Evolutionary conservation across 2,329 filamentous ascomycete species (phyloP).

Genomic region (Curvularia lunata): DNA sequence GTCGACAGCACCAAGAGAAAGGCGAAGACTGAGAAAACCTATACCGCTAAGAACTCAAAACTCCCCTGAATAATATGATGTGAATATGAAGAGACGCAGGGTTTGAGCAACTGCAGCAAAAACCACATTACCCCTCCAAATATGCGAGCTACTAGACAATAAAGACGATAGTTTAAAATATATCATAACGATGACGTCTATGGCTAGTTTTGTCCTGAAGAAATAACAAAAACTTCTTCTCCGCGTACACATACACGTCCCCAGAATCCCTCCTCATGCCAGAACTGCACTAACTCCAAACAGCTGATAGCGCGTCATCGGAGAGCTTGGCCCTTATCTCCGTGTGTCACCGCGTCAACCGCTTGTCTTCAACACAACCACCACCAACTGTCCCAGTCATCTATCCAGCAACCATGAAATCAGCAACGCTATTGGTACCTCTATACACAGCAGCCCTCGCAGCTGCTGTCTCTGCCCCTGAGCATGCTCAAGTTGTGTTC

Average conservation of each 20-base stretch:
- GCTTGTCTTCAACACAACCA: conserved; percentile 18
- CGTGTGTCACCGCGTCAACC: conserved; percentile 15
- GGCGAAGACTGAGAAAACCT: background rate
- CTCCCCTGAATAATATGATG: background rate
- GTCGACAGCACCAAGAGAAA: background rate
- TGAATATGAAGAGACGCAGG: background rate
- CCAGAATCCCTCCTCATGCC: background rate
- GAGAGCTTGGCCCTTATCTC: conserved; percentile 15
- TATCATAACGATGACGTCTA: background rate
- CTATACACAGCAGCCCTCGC: conserved; percentile 40
- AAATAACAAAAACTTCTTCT: background rate
- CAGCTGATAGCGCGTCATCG: background rate
- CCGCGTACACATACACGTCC: background rate
- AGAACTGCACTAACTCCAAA: conserved; percentile 10
- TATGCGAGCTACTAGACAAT: too few species aligned
- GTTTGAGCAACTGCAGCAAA: background rate
- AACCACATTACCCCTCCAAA: background rate
- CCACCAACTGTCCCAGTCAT: background rate
- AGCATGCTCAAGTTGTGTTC: conserved; percentile 37
- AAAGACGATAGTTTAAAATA: background rate
- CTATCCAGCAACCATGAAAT: conserved; percentile 39
- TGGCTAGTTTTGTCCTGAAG: background rate
- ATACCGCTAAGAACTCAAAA: background rate
- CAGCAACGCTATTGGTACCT: conserved; percentile 42
- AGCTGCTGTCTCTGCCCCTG: conserved; percentile 35